Evolutionary conservation across 371 early-diverging fungal genomes (phyloP).

Genomic region (Polyrhizophydium stewartii): DNA sequence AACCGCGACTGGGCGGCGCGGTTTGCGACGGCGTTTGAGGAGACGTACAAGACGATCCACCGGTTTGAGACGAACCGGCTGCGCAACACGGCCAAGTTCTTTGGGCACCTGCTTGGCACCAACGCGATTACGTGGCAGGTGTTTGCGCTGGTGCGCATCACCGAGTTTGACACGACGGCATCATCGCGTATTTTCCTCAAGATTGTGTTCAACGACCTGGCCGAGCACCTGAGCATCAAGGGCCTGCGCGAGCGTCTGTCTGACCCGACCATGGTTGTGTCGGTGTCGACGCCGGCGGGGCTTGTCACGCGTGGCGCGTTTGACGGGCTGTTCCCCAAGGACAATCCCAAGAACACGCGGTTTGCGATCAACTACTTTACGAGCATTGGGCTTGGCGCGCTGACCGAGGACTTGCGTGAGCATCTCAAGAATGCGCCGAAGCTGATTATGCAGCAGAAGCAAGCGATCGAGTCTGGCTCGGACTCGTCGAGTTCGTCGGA

Average conservation of each 20-base stretch:
- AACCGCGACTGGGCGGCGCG: conserved; percentile 74
- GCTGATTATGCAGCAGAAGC: conserved; percentile 41
- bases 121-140: conserved; percentile 87
- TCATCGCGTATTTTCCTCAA: conserved; percentile 97
- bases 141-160: conserved; percentile 71
- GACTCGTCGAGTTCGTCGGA: conserved; percentile 8
- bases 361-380: conserved; percentile 98
- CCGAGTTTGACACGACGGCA: conserved; percentile 90
- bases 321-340: conserved; percentile 86
- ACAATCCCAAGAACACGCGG: conserved; percentile 81
- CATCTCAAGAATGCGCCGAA: conserved; percentile 49
- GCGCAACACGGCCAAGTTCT: conserved; percentile 88
- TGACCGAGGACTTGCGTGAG: conserved; percentile 92
- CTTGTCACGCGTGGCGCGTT: conserved; percentile 46
- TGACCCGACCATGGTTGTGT: conserved; percentile 35
- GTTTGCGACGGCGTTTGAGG: conserved; percentile 74
- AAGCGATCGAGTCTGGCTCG: conserved; percentile 27
- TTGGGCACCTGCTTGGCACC: conserved; percentile 83
- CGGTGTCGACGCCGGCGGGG: conserved; percentile 26
- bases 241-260: conserved; percentile 72
- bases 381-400: conserved; percentile 84
- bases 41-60: conserved; percentile 86
- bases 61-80: conserved; percentile 91
- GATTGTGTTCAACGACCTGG: conserved; percentile 87
- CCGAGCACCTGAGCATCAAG: conserved; percentile 78